Percentiles rank a stretch among this genome's conserved stretches.
phyloP scores from a whole-genome alignment of 169 alveolate genomes.

The Babesia sp. region DNA sequence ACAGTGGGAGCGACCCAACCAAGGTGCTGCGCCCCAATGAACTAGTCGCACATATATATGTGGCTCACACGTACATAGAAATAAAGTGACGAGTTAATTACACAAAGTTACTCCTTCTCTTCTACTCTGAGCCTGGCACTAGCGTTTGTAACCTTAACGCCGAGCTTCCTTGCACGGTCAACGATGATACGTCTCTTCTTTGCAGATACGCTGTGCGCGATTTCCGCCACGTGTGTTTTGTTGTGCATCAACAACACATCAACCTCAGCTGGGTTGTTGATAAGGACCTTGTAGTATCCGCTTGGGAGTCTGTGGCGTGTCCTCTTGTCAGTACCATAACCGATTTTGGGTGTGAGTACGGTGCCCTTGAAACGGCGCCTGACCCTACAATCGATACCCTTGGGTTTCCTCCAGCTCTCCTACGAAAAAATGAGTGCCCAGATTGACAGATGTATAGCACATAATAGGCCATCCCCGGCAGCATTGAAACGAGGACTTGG shows the following conservation, averaged over 20 bases:
- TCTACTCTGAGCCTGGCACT: conserved; percentile 79
- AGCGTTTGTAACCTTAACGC: conserved; percentile 88
- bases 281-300: conserved; percentile 91
- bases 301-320: conserved; percentile 91
- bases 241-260: conserved; percentile 95
- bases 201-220: conserved; percentile 91
- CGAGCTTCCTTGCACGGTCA: conserved; percentile 93
- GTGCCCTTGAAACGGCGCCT: conserved; percentile 95
- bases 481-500: neutral
- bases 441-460: too few relatives aligned
- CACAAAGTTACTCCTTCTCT: conserved; percentile 70
- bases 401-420: conserved; percentile 96
- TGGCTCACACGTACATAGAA: too few relatives aligned
- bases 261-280: conserved; percentile 87
- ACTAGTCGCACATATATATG: too few relatives aligned
- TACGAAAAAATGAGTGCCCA: conserved; percentile 24
- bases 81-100: conserved; percentile 1
- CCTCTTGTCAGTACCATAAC: conserved; percentile 94
- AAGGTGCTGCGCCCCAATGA: too few relatives aligned
- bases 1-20: too few relatives aligned
- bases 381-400: conserved; percentile 96
- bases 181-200: conserved; percentile 88
- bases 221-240: conserved; percentile 90
- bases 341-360: conserved; percentile 93
- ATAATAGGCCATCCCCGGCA: too few relatives aligned